Evolutionary conservation across 371 early-diverging fungal genomes (phyloP).

Genomic region (Mortierella sp.): DNA sequence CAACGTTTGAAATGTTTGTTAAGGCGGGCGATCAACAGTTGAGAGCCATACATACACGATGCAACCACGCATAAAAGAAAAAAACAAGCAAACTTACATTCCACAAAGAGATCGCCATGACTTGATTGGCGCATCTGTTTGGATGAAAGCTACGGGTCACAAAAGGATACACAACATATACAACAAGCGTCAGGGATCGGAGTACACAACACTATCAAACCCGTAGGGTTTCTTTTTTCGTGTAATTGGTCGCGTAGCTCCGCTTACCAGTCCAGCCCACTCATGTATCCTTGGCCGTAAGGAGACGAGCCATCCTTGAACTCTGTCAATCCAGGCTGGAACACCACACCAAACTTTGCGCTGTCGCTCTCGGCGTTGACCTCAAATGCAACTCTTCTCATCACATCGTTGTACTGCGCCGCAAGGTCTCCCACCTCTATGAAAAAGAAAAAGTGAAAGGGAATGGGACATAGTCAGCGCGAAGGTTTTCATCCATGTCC

Average conservation of each 20-base stretch:
- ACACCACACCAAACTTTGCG: slow-evolving; percentile 66
- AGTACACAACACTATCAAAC: background rate
- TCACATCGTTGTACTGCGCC: slow-evolving; percentile 67
- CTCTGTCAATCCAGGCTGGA: slow-evolving; percentile 72
- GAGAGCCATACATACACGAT: background rate
- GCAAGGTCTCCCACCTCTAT: slow-evolving; percentile 70
- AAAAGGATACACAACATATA: background rate
- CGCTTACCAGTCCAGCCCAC: slow-evolving; percentile 74
- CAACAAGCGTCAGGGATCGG: background rate
- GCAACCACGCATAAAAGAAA: background rate
- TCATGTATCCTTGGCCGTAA: slow-evolving; percentile 69
- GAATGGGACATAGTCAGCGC: background rate
- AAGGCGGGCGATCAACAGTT: background rate
- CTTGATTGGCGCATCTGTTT: slow-evolving; percentile 70
- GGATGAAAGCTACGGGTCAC: slow-evolving; percentile 73
- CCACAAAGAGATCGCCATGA: slow-evolving; percentile 75
- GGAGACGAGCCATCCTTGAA: slow-evolving; percentile 63
- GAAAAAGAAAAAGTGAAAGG: background rate
- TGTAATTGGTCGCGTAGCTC: background rate
- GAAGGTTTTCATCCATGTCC: background rate
- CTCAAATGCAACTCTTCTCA: slow-evolving; percentile 64
- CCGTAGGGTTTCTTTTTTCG: background rate
- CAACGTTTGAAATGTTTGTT: background rate
- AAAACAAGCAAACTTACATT: slow-evolving; percentile 60
- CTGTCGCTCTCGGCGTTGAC: slow-evolving; percentile 57